Conservation (phyloP, 257 asterid genomes). For the Solanum commersonii region DNA sequence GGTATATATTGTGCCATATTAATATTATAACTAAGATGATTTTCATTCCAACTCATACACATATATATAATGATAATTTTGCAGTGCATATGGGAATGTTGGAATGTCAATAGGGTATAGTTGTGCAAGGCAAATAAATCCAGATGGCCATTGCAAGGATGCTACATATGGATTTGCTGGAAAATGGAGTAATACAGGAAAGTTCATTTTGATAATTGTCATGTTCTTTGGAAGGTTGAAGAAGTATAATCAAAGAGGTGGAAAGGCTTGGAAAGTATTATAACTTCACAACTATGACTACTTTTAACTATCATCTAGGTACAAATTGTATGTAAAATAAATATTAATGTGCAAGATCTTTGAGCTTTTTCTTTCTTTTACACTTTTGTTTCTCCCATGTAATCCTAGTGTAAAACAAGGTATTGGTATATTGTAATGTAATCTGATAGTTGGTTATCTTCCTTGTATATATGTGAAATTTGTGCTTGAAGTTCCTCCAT, state of each 20-base stretch:
- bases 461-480: not conserved
- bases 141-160: conserved; percentile 15
- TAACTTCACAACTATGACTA: not conserved
- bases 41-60: not conserved
- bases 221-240: conserved; percentile 57
- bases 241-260: conserved; percentile 22
- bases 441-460: not conserved
- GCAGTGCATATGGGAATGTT: conserved; percentile 54
- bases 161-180: conserved; percentile 37
- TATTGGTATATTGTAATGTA: not conserved
- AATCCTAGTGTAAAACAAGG: not conserved
- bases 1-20: not conserved
- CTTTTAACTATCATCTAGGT: not conserved
- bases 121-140: conserved; percentile 25
- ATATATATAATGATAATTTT: too few species aligned
- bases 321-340: not conserved
- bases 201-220: conserved; percentile 30
- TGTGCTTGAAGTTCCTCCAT: not conserved
- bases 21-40: not conserved
- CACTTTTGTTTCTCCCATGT: not conserved
- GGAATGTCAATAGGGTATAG: conserved; percentile 50
- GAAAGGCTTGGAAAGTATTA: conserved; percentile 27
- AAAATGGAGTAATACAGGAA: conserved; percentile 43
- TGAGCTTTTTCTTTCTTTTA: not conserved
- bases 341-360: not conserved